Evolutionary conservation across 768 basidiomycete species (phyloP), one percentile per base, ranked within the genome.

Genomic region (Termitomyces sp.): DNA sequence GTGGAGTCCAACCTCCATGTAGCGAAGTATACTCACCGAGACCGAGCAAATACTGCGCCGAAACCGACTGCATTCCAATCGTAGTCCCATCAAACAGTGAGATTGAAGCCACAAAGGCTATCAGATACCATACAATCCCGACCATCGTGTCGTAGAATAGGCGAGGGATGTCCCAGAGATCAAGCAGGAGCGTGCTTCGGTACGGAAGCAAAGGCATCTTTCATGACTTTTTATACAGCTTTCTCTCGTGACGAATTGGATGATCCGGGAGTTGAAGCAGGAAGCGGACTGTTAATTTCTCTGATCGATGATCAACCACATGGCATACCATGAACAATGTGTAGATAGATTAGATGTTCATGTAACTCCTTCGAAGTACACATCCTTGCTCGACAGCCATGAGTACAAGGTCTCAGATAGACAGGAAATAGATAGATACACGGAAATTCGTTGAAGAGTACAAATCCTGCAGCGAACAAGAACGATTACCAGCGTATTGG

Each of bases 1-100:
- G 36, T 54, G 33, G 31, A n/a, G 50, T 46, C 15, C 18, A 8
- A 36, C 47, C 13, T 33, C 16, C 18, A 18, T 16, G 8, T 7
- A 39, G 26, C n/a, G 24, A 26, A 28, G 6, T n/a, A 39, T n/a
- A 67, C 79, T 72, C 69, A 82, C 85, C 85, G 8, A 87, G 73
- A 9, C 84, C 85, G 20, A 86, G 67, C 29, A 86, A 71, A 68
- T 86, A 85, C 65, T 79, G 77, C 42, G 68, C 75, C 12, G 71
- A 69, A 49, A 68, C 75, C 29, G 62, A 60, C 60, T 74, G 72
- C 13, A 73, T 55, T 3, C 69, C 72, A 13, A 64, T 51, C 5
- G 59, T 57, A 12, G 61, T 65, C 53, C 70, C 65, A 33, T 65
- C 68, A 54, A 75, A 54, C 5, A 76, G 52, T 39, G 72, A 59